Evolutionary conservation across 345 rosid genomes (phyloP), one percentile per base, ranked within the genome.

Genomic region (Triadica sebifera): DNA sequence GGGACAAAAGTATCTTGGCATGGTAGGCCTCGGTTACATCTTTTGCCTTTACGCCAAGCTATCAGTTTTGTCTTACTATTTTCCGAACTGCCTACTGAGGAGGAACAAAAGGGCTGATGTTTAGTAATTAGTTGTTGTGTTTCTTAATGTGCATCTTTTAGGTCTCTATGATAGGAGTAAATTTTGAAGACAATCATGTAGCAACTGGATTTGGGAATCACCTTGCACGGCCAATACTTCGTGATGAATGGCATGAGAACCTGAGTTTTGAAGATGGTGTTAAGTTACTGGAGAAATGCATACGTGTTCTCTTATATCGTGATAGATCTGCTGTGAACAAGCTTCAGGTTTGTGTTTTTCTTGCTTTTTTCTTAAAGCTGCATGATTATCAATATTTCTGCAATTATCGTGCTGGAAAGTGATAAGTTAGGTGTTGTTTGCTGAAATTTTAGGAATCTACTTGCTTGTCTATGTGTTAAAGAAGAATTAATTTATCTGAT

Each of bases 181-280:
- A 88, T 76, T 96, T 86, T 53, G 99, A 93, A 79, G 98, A 96
- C 76, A 61, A 89, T 64, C 99, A 93, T 81, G 92, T 93, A 8
- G 99, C 99, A 22, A 93, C 98, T 60, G 97, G 98, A 39, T 96
- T 96, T 65, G 99, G 98, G 20, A 93, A 96, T 85, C 99, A 93
- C 79, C 94, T 96, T 29, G 97, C 98, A 24, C 84, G 97, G 71
- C 99, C 97, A 51, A 90, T 96, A 45, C 99, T 96, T 73, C 97
- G 99, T 41, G 90, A 88, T 22, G 97, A 91, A 82, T 96, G 98
- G 99, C 90, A 80, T 17, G 98, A 91, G 24, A 75, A 93, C 85
- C 76, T 93, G 87, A 93, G 88, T 60, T 93, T 87, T 74, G 97
- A 96, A 87, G 99, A 93, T 63, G 98, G 96, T 65, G 95, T 96